phyloP scores from a whole-genome alignment of 768 basidiomycete genomes.

The Ephemerocybe angulata region DNA sequence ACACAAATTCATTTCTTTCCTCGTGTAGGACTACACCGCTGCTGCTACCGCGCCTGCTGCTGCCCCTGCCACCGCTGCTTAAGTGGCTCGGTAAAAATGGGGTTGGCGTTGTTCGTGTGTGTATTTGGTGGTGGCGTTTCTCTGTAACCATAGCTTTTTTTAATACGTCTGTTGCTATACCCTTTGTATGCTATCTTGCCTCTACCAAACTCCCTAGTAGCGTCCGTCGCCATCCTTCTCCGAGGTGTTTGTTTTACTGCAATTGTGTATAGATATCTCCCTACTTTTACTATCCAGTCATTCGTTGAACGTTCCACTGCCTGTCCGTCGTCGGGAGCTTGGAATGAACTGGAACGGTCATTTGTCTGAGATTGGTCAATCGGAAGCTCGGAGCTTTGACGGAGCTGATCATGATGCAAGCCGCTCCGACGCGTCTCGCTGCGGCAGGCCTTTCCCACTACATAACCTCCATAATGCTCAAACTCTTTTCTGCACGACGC shows the following conservation, averaged over 20 bases:
- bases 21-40: slow-evolving; percentile 62
- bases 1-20: slow-evolving; percentile 1
- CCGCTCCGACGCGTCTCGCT: no score
- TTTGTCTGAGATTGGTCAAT: no score
- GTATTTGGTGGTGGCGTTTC: neutral
- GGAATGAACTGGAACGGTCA: no score
- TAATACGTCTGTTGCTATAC: slow-evolving; percentile 10
- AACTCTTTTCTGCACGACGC: no score
- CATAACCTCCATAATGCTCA: no score
- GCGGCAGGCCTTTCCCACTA: no score
- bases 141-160: neutral
- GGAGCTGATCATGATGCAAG: no score
- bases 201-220: neutral
- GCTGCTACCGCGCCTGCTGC: slow-evolving; percentile 29
- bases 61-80: slow-evolving; percentile 32
- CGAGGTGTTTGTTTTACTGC: neutral
- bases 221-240: neutral
- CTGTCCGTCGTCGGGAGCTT: no score
- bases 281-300: neutral
- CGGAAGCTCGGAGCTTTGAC: no score
- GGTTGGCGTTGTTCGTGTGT: slow-evolving; percentile 14
- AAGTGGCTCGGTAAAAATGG: no score
- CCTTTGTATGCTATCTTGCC: neutral
- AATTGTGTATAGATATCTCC: slow-evolving; percentile 2
- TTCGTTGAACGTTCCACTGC: neutral